Evolutionary conservation across 2,329 filamentous ascomycete genomes (phyloP).

Genomic region (Penicillium sp.): DNA sequence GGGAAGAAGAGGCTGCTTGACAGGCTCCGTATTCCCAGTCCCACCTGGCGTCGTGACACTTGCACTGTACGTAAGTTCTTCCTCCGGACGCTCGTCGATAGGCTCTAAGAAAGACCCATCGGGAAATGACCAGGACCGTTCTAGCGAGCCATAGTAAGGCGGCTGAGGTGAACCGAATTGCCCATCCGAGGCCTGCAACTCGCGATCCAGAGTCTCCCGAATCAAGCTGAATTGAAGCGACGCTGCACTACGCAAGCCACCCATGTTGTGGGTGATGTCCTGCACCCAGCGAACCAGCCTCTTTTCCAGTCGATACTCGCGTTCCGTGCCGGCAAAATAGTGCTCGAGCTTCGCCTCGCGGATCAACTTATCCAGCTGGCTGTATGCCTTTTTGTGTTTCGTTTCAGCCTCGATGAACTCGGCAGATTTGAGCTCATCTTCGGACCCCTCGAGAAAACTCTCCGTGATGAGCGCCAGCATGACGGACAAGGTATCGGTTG

Average conservation of each 20-base stretch:
- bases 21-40: conserved; percentile 9
- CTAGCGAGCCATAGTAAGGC: conserved; percentile 16
- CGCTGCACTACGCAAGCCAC: conserved; percentile 82
- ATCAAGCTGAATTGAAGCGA: conserved; percentile 82
- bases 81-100: conserved; percentile 58
- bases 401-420: conserved; percentile 58
- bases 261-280: conserved; percentile 77
- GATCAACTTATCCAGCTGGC: conserved; percentile 67
- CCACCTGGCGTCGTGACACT: conserved; percentile 4
- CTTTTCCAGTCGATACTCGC: conserved; percentile 70
- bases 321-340: conserved; percentile 72
- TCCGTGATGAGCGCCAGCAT: conserved; percentile 76
- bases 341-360: conserved; percentile 86
- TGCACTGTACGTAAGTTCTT: conserved; percentile 34
- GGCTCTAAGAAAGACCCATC: conserved; percentile 51
- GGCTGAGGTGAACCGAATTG: conserved; percentile 6
- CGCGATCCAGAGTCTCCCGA: conserved; percentile 49
- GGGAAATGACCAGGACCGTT: conserved; percentile 28
- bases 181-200: conserved; percentile 14
- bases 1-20: conserved; percentile 39
- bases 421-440: conserved; percentile 65
- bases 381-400: conserved; percentile 62
- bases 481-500: conserved; percentile 69
- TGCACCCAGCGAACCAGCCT: conserved; percentile 79
- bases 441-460: conserved; percentile 75